These are phyloP conservation scores for Aphanomyces invadans DNA, from an alignment of 352 stramenopile species.

Conservation along the genomic window DNA sequence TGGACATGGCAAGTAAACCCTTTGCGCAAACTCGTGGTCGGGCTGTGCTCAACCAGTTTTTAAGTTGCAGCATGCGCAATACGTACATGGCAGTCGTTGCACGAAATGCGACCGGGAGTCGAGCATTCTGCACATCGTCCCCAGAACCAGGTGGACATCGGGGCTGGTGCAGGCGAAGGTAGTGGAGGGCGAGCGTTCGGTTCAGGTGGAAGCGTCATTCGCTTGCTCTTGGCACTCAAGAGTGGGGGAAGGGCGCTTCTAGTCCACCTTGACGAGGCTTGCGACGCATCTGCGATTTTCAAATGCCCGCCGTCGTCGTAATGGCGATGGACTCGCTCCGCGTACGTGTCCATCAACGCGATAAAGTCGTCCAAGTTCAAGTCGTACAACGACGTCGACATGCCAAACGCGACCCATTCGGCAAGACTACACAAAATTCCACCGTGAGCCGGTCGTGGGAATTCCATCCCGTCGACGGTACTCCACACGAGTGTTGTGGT, in stretches of 20 bases:
- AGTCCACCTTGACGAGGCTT: too few species aligned
- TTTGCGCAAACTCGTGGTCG: too few species aligned
- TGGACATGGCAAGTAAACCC: too few species aligned
- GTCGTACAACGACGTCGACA: neutral
- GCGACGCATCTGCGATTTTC: too few species aligned
- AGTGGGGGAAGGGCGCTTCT: too few species aligned
- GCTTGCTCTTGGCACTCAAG: neutral
- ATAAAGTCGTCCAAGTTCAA: neutral
- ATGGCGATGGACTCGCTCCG: neutral
- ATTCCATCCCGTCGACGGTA: too few species aligned
- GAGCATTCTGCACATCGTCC: neutral
- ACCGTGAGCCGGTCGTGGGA: too few species aligned
- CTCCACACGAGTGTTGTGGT: neutral
- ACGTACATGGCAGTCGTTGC: neutral
- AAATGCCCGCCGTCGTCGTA: neutral
- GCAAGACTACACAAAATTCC: neutral
- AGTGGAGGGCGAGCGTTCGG: too few species aligned
- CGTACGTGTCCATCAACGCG: neutral
- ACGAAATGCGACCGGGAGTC: neutral
- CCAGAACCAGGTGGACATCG: neutral
- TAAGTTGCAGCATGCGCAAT: neutral
- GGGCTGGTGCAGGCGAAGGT: too few species aligned
- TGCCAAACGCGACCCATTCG: slow-evolving; percentile 1
- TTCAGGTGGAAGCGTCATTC: neutral
- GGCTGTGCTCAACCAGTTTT: too few species aligned